Conservation (phyloP, 2,329 filamentous ascomycete genomes). For the Ophiocordyceps australis region DNA sequence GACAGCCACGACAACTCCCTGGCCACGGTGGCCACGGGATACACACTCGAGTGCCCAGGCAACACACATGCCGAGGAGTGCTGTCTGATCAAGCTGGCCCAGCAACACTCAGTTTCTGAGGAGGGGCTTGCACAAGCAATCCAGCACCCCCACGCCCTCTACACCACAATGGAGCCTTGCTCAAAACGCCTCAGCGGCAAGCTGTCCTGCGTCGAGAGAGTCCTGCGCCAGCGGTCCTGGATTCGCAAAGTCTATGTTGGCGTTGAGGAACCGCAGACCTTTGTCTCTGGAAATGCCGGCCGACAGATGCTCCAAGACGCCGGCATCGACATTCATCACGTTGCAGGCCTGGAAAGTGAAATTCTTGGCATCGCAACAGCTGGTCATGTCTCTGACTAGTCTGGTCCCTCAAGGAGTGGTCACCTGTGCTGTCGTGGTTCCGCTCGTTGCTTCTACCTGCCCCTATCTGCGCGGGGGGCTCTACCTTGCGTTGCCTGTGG, state of each 20-base stretch:
- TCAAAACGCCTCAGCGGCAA: slow-evolving; percentile 58
- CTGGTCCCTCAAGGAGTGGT: background rate
- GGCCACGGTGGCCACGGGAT: slow-evolving; percentile 67
- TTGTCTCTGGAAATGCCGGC: slow-evolving; percentile 69
- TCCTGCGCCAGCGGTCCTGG: slow-evolving; percentile 41
- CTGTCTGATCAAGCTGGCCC: slow-evolving; percentile 59
- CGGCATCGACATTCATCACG: slow-evolving; percentile 56
- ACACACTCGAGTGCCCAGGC: slow-evolving; percentile 74
- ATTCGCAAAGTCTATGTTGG: slow-evolving; percentile 74
- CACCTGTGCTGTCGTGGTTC: no score
- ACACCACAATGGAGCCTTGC: slow-evolving; percentile 88
- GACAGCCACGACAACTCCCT: slow-evolving; percentile 28
- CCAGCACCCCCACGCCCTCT: slow-evolving; percentile 32
- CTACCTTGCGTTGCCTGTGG: no score
- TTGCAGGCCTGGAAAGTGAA: slow-evolving; percentile 59
- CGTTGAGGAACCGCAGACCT: slow-evolving; percentile 75
- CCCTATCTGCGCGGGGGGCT: no score
- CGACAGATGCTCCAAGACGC: slow-evolving; percentile 49
- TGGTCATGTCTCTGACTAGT: slow-evolving; percentile 36
- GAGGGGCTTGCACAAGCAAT: slow-evolving; percentile 28
- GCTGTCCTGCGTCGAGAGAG: slow-evolving; percentile 59
- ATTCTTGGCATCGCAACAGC: slow-evolving; percentile 71
- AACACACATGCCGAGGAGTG: slow-evolving; percentile 97
- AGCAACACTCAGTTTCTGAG: slow-evolving; percentile 28
- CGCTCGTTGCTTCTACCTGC: no score